Conservation (phyloP, 1,139 yeast genomes). For the Yamadazyma kanchanaburiensis region DNA sequence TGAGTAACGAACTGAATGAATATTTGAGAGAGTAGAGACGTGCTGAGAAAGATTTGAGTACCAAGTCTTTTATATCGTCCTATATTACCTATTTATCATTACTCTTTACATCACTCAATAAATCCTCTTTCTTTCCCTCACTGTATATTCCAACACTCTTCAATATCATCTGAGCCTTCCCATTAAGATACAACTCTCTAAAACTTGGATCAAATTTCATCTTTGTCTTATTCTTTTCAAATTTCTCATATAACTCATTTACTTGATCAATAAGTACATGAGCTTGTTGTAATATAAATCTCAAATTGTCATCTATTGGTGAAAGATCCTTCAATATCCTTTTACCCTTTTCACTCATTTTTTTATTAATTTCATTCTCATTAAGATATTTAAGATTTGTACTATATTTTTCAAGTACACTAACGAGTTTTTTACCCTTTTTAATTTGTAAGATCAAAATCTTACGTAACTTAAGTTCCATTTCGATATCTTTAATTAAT, state of each 20-base stretch:
- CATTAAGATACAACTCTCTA: conserved; percentile 28
- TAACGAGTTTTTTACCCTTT: conserved; percentile 34
- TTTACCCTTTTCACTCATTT: conserved; percentile 23
- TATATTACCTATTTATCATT: too few relatives aligned
- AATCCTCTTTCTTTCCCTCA: conserved; percentile 5
- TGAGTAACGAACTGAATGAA: too few relatives aligned
- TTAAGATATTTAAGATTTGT: conserved; percentile 27
- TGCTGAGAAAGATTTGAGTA: too few relatives aligned
- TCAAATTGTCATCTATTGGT: conserved; percentile 54
- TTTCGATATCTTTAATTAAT: conserved; percentile 39
- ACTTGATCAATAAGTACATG: conserved; percentile 39
- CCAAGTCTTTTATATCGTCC: too few relatives aligned
- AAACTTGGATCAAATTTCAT: conserved; percentile 20
- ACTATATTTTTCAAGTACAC: conserved; percentile 28
- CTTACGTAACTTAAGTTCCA: conserved; percentile 44
- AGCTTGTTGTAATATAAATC: conserved; percentile 41
- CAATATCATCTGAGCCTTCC: conserved; percentile 22
- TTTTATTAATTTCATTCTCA: conserved; percentile 13
- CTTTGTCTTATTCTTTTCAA: conserved; percentile 18
- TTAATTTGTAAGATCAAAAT: conserved; percentile 37
- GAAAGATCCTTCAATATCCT: conserved; percentile 35
- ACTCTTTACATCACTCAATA: too few relatives aligned
- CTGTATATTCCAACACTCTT: conserved; percentile 20
- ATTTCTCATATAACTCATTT: conserved; percentile 27
- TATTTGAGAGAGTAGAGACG: too few relatives aligned